Base-by-base conservation (phyloP, 192 early-diverging fungal species). In the Coemansia sp. region DNA sequence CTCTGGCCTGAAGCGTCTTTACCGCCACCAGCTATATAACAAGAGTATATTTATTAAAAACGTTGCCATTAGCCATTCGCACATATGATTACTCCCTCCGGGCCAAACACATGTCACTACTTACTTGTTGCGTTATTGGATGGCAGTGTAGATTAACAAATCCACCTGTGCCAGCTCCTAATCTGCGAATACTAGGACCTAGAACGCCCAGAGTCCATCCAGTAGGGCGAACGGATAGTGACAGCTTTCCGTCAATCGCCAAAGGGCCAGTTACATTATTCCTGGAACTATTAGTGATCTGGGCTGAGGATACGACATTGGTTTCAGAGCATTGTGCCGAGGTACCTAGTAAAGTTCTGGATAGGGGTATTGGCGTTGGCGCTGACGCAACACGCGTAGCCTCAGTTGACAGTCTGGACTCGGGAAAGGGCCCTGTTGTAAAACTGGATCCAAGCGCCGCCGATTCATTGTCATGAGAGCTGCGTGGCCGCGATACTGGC, bases 81-180 rank as follows among this genome's bases (percentile, higher is more conserved):
- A n/a, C 22, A 20, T 7, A 29, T 22, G 2, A 22, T 2, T 22
- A 44, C 47, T 8, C 47, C 47, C 20, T 54, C 51, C 24, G 51
- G 10, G 22, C 46, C 40, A 27, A 42, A 43, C 22, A 40, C n/a
- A 20, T 24, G 24, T 0, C 24, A 24, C 24, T 8, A 60, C 18
- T 38, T 71, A 71, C 68, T 49, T 71, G 66, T n/a, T 67, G 27
- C 33, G 64, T 71, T n/a, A 55, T 49, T 61, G 49, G 57, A 27
- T 61, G 27, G 24, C 63, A 57, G 29, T 86, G 80, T 11, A 86
- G 67, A 67, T 79, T 73, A 9, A 86, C 85, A 18, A 22, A 62
- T 3, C 85, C 80, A 36, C 85, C 85, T 11, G 85, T 86, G 20
- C 85, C 85, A 13, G 77, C 80, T 13, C 85, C 85, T 64, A 86